Evolutionary conservation across 129 eudicot species (phyloP).

Genomic region (Lactuca sativa): DNA sequence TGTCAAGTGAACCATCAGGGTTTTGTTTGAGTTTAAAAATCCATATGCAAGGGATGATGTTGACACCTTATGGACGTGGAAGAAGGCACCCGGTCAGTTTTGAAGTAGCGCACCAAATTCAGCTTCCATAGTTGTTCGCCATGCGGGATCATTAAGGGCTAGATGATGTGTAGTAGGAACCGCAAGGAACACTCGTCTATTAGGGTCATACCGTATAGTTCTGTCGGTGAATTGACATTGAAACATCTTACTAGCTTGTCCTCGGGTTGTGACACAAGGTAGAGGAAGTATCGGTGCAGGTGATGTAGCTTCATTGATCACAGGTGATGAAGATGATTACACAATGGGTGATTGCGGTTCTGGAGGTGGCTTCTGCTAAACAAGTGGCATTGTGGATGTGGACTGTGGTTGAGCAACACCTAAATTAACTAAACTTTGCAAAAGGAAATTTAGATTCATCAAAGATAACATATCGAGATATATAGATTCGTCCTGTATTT

Average conservation of each 20-base stretch:
- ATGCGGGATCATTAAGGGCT: neutral
- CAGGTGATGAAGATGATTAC: too few species aligned
- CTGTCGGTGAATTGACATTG: neutral
- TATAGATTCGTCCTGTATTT: neutral
- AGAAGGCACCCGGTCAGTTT: neutral
- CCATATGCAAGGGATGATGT: neutral
- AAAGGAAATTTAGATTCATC: neutral
- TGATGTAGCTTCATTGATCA: neutral
- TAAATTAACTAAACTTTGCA: neutral
- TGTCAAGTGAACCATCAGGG: neutral
- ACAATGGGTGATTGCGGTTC: neutral
- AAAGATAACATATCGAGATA: neutral
- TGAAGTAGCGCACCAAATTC: neutral
- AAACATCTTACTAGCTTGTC: neutral
- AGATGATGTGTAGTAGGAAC: neutral
- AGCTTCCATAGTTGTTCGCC: neutral
- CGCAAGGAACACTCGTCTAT: neutral
- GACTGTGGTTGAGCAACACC: neutral
- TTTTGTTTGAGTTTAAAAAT: slow-evolving; percentile 5
- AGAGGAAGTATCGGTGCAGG: neutral
- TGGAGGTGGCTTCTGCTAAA: too few species aligned
- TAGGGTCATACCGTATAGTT: neutral
- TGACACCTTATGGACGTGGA: neutral
- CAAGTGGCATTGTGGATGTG: neutral
- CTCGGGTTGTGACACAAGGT: neutral